Conservation (phyloP, 768 basidiomycete genomes). For the Podaxis sp. region DNA sequence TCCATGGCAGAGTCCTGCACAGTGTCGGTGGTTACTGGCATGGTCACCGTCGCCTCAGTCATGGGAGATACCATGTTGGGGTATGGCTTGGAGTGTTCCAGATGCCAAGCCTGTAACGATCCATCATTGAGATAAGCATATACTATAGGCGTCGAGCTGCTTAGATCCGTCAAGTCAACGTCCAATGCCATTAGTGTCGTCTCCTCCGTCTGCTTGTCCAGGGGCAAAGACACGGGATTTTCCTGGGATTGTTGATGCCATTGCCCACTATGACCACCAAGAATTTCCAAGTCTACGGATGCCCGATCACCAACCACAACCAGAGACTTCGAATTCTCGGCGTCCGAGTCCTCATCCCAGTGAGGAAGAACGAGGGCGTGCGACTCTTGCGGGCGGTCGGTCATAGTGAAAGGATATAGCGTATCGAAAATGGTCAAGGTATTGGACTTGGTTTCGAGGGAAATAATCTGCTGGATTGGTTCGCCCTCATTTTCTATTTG, state of each 20-base stretch:
- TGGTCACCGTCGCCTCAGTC: conserved; percentile 9
- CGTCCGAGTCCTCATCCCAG: conserved; percentile 39
- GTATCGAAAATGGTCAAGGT: conserved; percentile 34
- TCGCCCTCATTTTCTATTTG: conserved; percentile 21
- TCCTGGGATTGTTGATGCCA: conserved; percentile 51
- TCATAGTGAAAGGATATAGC: conserved; percentile 34
- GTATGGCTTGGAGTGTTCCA: conserved; percentile 59
- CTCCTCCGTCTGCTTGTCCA: conserved; percentile 67
- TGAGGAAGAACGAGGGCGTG: conserved; percentile 35
- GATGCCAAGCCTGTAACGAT: conserved; percentile 68
- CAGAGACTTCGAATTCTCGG: conserved; percentile 36
- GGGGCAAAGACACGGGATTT: conserved; percentile 55
- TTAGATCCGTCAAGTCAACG: conserved; percentile 55
- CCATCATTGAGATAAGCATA: conserved; percentile 79
- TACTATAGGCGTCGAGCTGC: conserved; percentile 48
- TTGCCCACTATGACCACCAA: conserved; percentile 33
- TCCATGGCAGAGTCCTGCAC: conserved; percentile 4
- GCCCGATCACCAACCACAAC: conserved; percentile 41
- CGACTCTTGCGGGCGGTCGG: conserved; percentile 35
- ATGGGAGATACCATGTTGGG: conserved; percentile 42
- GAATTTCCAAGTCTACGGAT: conserved; percentile 43
- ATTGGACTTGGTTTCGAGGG: conserved; percentile 37
- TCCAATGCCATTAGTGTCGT: conserved; percentile 63
- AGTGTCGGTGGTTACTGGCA: neutral
- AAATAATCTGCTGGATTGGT: conserved; percentile 40